Evolutionary conservation across 306 rosid genomes (phyloP).

Genomic region (Amphicarpaea edgeworthii): DNA sequence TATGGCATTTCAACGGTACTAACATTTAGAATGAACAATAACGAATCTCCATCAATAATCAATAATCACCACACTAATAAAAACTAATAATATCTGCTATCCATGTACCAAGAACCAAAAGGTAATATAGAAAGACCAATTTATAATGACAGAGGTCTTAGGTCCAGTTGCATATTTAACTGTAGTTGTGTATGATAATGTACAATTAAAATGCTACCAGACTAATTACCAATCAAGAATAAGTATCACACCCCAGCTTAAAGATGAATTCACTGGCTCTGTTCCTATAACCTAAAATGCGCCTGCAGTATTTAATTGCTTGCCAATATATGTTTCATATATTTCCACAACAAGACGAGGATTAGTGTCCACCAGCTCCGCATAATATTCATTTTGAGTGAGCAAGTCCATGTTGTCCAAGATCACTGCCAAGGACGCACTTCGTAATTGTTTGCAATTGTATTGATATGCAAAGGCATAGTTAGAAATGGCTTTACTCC

Average conservation of each 20-base stretch:
- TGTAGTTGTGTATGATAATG: constrained; percentile 33
- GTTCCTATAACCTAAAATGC: constrained; percentile 22
- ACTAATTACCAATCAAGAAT: constrained; percentile 19
- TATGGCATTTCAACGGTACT: neutral
- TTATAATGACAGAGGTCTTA: neutral
- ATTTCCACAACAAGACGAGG: constrained; percentile 82
- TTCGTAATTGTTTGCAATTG: constrained; percentile 67
- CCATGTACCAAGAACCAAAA: neutral
- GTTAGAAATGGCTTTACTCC: constrained; percentile 68
- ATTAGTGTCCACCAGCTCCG: constrained; percentile 69
- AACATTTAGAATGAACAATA: neutral
- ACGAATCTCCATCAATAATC: neutral
- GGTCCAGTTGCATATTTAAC: constrained; percentile 26
- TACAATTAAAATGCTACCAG: constrained; percentile 43
- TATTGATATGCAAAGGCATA: constrained; percentile 79
- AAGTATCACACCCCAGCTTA: constrained; percentile 30
- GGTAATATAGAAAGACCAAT: constrained; percentile 3
- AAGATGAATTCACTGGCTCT: neutral
- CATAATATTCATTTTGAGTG: constrained; percentile 66
- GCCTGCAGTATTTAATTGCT: constrained; percentile 76
- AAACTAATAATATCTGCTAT: neutral
- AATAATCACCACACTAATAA: neutral
- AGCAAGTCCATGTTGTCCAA: constrained; percentile 73
- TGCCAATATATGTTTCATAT: constrained; percentile 75
- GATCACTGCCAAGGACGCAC: constrained; percentile 67